Evolutionary conservation across 495 filamentous ascomycete genomes (phyloP).

Genomic region (Neurospora sp.): DNA sequence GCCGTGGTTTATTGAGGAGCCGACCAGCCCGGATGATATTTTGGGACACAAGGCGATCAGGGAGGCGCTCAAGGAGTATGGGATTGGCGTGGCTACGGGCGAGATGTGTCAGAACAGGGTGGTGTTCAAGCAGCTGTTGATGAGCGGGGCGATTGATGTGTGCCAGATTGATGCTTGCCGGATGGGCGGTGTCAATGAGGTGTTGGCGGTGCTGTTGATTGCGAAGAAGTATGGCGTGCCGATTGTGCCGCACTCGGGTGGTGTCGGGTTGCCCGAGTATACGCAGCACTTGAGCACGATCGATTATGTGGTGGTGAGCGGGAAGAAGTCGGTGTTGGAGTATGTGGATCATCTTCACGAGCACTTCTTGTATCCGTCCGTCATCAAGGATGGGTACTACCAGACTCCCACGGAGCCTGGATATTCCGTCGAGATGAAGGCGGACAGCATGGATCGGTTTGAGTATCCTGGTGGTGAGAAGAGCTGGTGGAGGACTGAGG

Average conservation of each 20-base stretch:
- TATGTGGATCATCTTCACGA: slow-evolving; percentile 92
- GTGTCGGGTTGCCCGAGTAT: slow-evolving; percentile 87
- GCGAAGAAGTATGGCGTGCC: slow-evolving; percentile 78
- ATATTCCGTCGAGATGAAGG: slow-evolving; percentile 89
- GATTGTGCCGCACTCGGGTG: slow-evolving; percentile 80
- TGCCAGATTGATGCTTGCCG: slow-evolving; percentile 90
- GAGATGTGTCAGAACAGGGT: slow-evolving; percentile 97
- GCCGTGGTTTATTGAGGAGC: slow-evolving; percentile 97
- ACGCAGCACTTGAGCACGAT: slow-evolving; percentile 91
- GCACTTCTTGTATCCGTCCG: slow-evolving; percentile 75
- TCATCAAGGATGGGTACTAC: slow-evolving; percentile 78
- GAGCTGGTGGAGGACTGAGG: slow-evolving; percentile 73
- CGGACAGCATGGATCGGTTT: slow-evolving; percentile 71
- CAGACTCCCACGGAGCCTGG: slow-evolving; percentile 73
- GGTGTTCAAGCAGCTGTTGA: slow-evolving; percentile 85
- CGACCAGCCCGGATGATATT: slow-evolving; percentile 88
- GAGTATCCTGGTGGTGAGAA: slow-evolving; percentile 65
- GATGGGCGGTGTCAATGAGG: slow-evolving; percentile 86
- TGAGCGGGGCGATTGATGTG: slow-evolving; percentile 69
- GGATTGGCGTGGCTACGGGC: slow-evolving; percentile 81
- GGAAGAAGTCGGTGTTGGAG: slow-evolving; percentile 72
- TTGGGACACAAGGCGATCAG: slow-evolving; percentile 78
- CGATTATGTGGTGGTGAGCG: slow-evolving; percentile 82
- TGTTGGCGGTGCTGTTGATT: slow-evolving; percentile 80
- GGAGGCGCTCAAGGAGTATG: slow-evolving; percentile 61